phyloP scores from a whole-genome alignment of 129 eudicot species.

The Escallonia rubra region DNA sequence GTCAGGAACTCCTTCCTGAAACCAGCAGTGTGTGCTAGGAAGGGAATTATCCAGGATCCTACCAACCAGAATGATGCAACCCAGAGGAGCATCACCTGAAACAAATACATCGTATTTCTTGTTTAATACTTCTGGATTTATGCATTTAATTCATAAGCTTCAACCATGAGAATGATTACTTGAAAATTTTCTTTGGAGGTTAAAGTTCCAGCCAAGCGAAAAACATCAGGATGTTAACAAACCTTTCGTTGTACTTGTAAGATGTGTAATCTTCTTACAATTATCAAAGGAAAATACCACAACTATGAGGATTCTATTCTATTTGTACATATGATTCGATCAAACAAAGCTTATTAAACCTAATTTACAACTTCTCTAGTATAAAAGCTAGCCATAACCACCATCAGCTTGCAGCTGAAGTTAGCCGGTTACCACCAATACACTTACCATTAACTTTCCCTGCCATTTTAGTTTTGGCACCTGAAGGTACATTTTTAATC shows the following conservation, averaged over 20 bases:
- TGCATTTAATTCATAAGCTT: too few species aligned
- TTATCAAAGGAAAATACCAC: neutral
- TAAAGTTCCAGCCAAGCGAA: neutral
- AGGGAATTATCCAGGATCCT: slow-evolving; percentile 69
- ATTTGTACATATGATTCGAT: too few species aligned
- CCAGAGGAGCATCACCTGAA: slow-evolving; percentile 69
- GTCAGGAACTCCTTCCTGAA: slow-evolving; percentile 53
- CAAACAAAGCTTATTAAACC: too few species aligned
- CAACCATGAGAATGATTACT: too few species aligned
- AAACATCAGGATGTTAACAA: neutral
- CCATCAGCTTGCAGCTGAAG: too few species aligned
- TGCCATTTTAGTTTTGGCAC: too few species aligned
- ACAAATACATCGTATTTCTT: slow-evolving; percentile 1
- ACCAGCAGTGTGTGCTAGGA: slow-evolving; percentile 52
- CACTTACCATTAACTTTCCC: too few species aligned
- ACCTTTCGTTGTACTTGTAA: neutral
- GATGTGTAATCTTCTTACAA: neutral
- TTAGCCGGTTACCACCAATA: too few species aligned
- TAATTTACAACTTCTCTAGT: too few species aligned
- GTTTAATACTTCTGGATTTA: slow-evolving; percentile 1
- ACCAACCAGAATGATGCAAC: slow-evolving; percentile 62
- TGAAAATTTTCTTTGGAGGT: neutral
- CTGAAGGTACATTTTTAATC: too few species aligned
- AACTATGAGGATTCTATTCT: too few species aligned
- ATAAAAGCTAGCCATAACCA: too few species aligned